Percentiles rank a stretch among this genome's conserved stretches.
These are phyloP conservation scores for Thraustochytrium striatum DNA, from an alignment of 352 stramenopile species.

Conservation along the genomic window DNA sequence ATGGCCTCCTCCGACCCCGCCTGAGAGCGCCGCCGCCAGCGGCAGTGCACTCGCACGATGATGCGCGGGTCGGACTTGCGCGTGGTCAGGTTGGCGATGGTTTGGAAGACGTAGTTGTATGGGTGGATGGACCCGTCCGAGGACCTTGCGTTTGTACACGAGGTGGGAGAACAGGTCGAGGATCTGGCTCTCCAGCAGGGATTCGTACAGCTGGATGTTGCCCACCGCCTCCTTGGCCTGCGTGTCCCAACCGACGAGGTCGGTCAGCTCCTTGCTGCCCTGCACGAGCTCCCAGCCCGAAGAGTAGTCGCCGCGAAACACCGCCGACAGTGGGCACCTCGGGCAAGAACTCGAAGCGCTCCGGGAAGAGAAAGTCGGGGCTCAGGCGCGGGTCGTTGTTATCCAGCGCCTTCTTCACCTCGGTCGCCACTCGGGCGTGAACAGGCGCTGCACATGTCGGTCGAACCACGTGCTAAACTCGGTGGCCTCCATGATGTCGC, in stretches of 20 bases:
- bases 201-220: constrained; percentile 23
- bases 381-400: constrained; percentile 18
- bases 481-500: constrained; percentile 32
- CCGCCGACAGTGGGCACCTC: background rate
- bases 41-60: too few species aligned
- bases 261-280: constrained; percentile 10
- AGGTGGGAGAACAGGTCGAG: constrained; percentile 41
- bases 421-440: background rate
- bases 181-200: constrained; percentile 35
- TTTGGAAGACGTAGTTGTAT: constrained; percentile 28
- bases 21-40: too few species aligned
- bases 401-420: constrained; percentile 27
- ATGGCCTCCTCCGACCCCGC: background rate
- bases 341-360: background rate
- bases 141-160: constrained; percentile 40
- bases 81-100: constrained; percentile 16
- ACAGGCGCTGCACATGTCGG: constrained; percentile 25
- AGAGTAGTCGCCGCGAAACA: constrained; percentile 11
- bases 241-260: constrained; percentile 41
- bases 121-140: background rate
- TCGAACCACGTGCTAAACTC: constrained; percentile 39
- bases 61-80: background rate
- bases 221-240: background rate
- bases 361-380: constrained; percentile 23
- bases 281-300: constrained; percentile 11